Evolutionary conservation across 2,329 filamentous ascomycete genomes (phyloP).

Genomic region (Pseudogymnoascus sp.): DNA sequence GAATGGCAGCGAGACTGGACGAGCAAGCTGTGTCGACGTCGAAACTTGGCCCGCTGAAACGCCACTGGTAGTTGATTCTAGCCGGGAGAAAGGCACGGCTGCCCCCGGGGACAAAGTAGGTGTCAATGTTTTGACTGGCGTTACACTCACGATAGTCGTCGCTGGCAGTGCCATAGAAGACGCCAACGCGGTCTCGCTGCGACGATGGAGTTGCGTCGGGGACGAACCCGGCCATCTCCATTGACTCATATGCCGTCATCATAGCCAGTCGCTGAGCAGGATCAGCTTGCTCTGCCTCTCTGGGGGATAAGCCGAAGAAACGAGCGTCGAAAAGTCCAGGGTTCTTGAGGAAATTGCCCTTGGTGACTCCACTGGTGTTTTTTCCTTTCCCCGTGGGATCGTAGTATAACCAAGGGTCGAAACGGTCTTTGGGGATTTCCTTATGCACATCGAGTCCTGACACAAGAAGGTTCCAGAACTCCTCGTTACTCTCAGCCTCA

Average conservation of each 20-base stretch:
- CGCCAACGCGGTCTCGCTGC: conserved; percentile 32
- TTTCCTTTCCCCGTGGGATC: conserved; percentile 62
- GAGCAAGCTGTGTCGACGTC: conserved; percentile 74
- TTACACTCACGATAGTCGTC: conserved; percentile 12
- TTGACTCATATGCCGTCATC: conserved; percentile 67
- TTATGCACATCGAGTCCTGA: conserved; percentile 65
- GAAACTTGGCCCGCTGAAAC: conserved; percentile 65
- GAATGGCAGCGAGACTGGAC: conserved; percentile 63
- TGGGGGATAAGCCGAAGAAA: conserved; percentile 78
- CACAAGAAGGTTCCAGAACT: conserved; percentile 41
- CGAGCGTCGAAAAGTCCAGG: conserved; percentile 67
- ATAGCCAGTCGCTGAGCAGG: conserved; percentile 69
- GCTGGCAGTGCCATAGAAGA: conserved; percentile 10
- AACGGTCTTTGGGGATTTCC: conserved; percentile 54
- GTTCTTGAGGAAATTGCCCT: conserved; percentile 62
- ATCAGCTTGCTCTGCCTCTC: conserved; percentile 69
- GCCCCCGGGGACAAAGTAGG: conserved; percentile 41
- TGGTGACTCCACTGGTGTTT: conserved; percentile 66
- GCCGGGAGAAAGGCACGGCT: conserved; percentile 41
- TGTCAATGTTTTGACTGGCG: conserved; percentile 3
- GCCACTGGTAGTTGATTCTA: conserved; percentile 69
- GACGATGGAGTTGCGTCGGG: not conserved
- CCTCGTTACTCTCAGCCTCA: conserved; percentile 25
- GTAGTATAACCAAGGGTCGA: conserved; percentile 60
- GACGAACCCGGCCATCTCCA: conserved; percentile 71